phyloP scores from a whole-genome alignment of 2,329 filamentous ascomycete species.

The Fusarium stilboides region DNA sequence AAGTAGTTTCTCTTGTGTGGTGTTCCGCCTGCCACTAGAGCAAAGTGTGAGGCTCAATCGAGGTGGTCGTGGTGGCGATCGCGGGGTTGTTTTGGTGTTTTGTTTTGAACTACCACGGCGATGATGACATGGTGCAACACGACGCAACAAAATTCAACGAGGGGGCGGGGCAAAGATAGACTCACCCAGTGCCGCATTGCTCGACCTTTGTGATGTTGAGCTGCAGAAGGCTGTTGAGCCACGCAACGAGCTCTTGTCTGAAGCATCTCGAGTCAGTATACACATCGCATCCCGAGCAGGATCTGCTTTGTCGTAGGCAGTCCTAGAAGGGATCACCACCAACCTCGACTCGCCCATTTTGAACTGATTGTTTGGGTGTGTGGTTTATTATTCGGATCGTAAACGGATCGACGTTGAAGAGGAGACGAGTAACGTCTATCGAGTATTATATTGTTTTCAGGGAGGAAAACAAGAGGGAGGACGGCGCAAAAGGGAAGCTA shows the following conservation, averaged over 20 bases:
- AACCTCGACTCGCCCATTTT: conserved; percentile 67
- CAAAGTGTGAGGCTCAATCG: not conserved
- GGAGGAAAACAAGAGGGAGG: conserved; percentile 14
- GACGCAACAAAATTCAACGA: conserved; percentile 34
- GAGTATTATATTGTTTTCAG: conserved; percentile 17
- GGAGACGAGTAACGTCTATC: not conserved
- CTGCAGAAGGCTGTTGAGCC: conserved; percentile 97
- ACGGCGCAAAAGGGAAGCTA: conserved; percentile 27
- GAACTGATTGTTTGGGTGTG: conserved; percentile 44
- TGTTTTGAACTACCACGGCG: conserved; percentile 27
- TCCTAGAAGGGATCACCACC: conserved; percentile 42
- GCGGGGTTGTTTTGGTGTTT: conserved; percentile 36
- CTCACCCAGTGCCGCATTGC: conserved; percentile 96
- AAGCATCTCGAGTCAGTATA: conserved; percentile 39
- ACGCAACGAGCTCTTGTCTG: conserved; percentile 96
- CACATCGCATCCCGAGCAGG: conserved; percentile 1
- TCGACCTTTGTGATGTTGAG: conserved; percentile 99
- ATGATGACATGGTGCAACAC: conserved; percentile 43
- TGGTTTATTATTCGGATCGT: conserved; percentile 37
- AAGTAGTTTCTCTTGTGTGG: not conserved
- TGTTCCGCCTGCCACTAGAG: not conserved
- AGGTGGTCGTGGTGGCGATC: conserved; percentile 15
- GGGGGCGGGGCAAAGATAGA: conserved; percentile 55
- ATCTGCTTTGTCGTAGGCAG: conserved; percentile 12
- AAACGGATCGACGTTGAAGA: conserved; percentile 9